phyloP scores from a whole-genome alignment of 768 basidiomycete species.

The Lactifluus rugatus region DNA sequence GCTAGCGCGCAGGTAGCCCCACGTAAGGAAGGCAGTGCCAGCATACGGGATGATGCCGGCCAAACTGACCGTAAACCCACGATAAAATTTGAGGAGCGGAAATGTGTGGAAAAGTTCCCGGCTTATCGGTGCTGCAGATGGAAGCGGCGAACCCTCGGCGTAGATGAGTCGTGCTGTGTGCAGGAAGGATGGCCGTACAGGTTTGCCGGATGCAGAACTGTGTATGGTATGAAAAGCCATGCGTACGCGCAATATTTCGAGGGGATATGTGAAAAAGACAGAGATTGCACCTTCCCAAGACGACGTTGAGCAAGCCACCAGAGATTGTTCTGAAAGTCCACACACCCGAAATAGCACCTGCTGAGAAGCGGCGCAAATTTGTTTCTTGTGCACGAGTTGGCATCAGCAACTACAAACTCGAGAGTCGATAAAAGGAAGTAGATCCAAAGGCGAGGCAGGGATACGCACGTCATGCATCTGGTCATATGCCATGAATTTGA shows the following conservation, averaged over 20 bases:
- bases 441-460: neutral
- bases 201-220: constrained; percentile 8
- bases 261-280: constrained; percentile 87
- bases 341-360: constrained; percentile 82
- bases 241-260: constrained; percentile 91
- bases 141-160: constrained; percentile 40
- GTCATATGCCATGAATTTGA: constrained; percentile 97
- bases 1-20: constrained; percentile 64
- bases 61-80: constrained; percentile 91
- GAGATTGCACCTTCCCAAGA: constrained; percentile 64
- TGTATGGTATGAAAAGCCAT: constrained; percentile 75
- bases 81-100: constrained; percentile 85
- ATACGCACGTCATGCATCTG: constrained; percentile 61
- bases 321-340: neutral
- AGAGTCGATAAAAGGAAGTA: neutral
- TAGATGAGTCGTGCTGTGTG: constrained; percentile 59
- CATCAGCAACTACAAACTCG: constrained; percentile 61
- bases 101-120: constrained; percentile 43
- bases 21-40: constrained; percentile 88
- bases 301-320: neutral
- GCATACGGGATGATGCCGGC: constrained; percentile 93
- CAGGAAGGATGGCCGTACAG: constrained; percentile 38
- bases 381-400: constrained; percentile 73
- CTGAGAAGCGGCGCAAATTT: constrained; percentile 66
- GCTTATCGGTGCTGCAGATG: constrained; percentile 21